phyloP scores from a whole-genome alignment of 139 green algal genomes.

The Haematococcus lacustris region DNA sequence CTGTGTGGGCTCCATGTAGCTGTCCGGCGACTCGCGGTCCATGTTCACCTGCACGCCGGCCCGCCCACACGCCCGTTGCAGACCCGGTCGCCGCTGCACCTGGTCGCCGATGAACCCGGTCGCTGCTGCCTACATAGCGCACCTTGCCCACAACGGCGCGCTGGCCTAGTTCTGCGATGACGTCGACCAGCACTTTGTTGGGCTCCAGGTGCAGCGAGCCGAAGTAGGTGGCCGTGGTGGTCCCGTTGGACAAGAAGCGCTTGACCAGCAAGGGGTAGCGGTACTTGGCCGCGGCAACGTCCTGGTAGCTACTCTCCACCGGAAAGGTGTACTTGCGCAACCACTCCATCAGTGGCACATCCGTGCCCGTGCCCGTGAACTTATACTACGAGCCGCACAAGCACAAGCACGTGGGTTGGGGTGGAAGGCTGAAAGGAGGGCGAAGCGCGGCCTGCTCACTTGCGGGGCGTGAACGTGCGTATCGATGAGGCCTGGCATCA shows the following conservation, averaged over 20 bases:
- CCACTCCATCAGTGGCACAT: conserved; percentile 45
- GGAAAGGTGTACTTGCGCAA: conserved; percentile 43
- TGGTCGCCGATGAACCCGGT: no score
- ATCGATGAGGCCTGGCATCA: conserved; percentile 39
- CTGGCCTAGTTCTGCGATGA: conserved; percentile 36
- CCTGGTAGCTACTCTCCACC: conserved; percentile 24
- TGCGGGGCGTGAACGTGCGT: conserved; percentile 43
- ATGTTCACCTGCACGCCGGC: conserved; percentile 53
- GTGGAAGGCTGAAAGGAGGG: no score
- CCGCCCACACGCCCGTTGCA: no score
- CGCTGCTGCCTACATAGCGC: background rate
- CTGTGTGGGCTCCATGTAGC: conserved; percentile 41
- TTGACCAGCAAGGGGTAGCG: conserved; percentile 4
- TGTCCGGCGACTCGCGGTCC: conserved; percentile 45
- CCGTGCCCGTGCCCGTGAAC: conserved; percentile 29
- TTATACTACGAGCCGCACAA: conserved; percentile 16
- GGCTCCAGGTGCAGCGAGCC: conserved; percentile 21
- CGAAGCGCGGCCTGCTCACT: background rate
- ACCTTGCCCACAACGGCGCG: conserved; percentile 59
- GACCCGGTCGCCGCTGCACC: no score
- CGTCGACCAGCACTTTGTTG: conserved; percentile 36
- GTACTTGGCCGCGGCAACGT: conserved; percentile 16
- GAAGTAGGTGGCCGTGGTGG: conserved; percentile 30
- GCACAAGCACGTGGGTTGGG: no score
- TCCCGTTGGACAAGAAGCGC: conserved; percentile 19